Evolutionary conservation across 345 rosid species (phyloP).

Genomic region (Heritiera fomes): DNA sequence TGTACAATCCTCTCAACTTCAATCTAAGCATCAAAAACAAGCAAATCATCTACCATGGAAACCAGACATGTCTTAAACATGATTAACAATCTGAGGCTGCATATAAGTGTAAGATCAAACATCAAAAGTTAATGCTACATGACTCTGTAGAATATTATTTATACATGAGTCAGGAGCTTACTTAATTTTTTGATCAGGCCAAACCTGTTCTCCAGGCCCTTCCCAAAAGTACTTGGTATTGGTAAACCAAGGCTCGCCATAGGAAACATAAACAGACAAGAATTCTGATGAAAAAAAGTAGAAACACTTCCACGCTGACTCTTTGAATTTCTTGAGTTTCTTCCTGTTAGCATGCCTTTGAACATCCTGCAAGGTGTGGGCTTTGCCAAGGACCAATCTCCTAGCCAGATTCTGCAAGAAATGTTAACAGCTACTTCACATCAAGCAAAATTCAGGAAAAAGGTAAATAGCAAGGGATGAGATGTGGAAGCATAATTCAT

Average conservation of each 20-base stretch:
- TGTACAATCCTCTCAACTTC: conserved; percentile 69
- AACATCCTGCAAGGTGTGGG: conserved; percentile 34
- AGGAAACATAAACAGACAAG: conserved; percentile 58
- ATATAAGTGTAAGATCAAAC: neutral
- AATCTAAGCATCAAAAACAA: conserved; percentile 41
- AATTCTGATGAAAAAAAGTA: conserved; percentile 77
- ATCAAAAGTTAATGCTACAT: neutral
- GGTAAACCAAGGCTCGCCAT: conserved; percentile 83
- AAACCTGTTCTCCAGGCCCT: conserved; percentile 75
- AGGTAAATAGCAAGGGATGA: conserved; percentile 6
- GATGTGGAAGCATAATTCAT: neutral
- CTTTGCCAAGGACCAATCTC: conserved; percentile 56
- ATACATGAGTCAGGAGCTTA: conserved; percentile 35
- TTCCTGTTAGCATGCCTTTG: conserved; percentile 43
- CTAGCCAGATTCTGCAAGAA: conserved; percentile 59
- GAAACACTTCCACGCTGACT: conserved; percentile 90
- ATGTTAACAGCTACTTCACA: conserved; percentile 11
- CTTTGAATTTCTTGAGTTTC: conserved; percentile 75
- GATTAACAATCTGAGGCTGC: neutral
- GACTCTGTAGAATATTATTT: neutral
- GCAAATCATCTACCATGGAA: conserved; percentile 19
- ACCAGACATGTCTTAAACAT: neutral
- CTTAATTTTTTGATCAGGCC: conserved; percentile 92
- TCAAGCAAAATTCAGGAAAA: neutral
- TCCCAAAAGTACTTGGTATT: conserved; percentile 73